Evolutionary conservation across 768 basidiomycete species (phyloP), one percentile per base, ranked within the genome.

Genomic region (Candolleomyces eurysporus): DNA sequence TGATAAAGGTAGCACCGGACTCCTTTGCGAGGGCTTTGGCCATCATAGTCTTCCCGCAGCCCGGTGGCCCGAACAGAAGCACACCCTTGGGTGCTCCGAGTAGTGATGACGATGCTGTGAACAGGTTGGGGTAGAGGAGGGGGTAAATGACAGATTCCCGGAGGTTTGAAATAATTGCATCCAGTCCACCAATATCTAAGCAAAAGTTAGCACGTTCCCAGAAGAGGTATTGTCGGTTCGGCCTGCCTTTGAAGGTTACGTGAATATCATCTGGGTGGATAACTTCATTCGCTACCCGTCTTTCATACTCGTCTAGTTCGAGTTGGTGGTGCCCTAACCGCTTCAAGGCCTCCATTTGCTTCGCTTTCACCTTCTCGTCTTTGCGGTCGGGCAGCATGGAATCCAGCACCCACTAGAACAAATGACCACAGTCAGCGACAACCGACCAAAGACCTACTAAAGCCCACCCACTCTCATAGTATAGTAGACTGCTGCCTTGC

Each of bases 41-140:
- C n/a, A 99, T 83, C 94, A 99, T 96, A 1, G 97, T 98, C 79
- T 99, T 99, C 26, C 97, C 97, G 65, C 97, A 99, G 6, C 97
- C 96, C 1, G 97, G 97, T 46, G 96, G 97, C 0, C 97, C 97
- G 67, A 92, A 96, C 19, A 99, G 84, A 17, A 98, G 82, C 9
- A 98, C 96, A 13, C 97, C 97, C 72, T 98, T 98, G 0, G 97
- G 97, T 5, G 97, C 93, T 5, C 87, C 85, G 62, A 97, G 84
- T 21, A 98, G 84, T 14, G 89, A 82, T 0, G 94, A 92, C 0
- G 91, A 85, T 17, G 89, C 81, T 14, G 83, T 80, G 81, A 98
- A 98, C 60, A 98, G 84, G 61, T 89, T 81, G 4, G 97, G 97
- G 68, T 92, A 96, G 62, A 90, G 84, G 46, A 98, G 84, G 1